phyloP scores from a whole-genome alignment of 129 eudicot species.

The Smallanthus sonchifolius region DNA sequence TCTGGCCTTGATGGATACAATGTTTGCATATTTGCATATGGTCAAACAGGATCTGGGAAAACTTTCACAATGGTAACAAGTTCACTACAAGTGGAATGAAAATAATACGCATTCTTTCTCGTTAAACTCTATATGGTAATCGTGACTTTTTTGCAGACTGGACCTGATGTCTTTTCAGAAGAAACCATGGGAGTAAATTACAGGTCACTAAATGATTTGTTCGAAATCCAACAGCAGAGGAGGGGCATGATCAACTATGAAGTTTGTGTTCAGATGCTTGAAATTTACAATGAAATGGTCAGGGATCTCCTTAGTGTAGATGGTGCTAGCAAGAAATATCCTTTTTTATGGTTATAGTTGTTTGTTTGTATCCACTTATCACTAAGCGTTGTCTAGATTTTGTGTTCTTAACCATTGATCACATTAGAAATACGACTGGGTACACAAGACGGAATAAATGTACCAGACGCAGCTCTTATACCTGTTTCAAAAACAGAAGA shows the following conservation, averaged over 20 bases:
- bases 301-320: conserved; percentile 74
- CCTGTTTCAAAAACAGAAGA: conserved; percentile 70
- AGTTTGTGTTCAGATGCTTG: conserved; percentile 79
- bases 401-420: conserved; percentile 45
- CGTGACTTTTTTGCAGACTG: conserved; percentile 43
- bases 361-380: background rate
- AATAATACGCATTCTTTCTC: no score
- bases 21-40: conserved; percentile 88
- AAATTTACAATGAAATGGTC: conserved; percentile 84
- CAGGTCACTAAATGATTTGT: conserved; percentile 74
- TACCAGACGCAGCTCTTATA: conserved; percentile 62
- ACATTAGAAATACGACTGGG: conserved; percentile 82
- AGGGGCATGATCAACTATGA: conserved; percentile 53
- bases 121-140: background rate
- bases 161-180: conserved; percentile 55
- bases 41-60: conserved; percentile 94
- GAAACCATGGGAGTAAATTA: conserved; percentile 77
- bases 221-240: conserved; percentile 65
- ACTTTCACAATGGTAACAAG: conserved; percentile 82
- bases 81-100: background rate
- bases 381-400: background rate
- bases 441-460: conserved; percentile 55
- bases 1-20: conserved; percentile 90
- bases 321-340: conserved; percentile 64
- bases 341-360: conserved; percentile 16